Base-by-base conservation (phyloP, 352 stramenopile genomes). In the Saprolegnia parasitica region DNA sequence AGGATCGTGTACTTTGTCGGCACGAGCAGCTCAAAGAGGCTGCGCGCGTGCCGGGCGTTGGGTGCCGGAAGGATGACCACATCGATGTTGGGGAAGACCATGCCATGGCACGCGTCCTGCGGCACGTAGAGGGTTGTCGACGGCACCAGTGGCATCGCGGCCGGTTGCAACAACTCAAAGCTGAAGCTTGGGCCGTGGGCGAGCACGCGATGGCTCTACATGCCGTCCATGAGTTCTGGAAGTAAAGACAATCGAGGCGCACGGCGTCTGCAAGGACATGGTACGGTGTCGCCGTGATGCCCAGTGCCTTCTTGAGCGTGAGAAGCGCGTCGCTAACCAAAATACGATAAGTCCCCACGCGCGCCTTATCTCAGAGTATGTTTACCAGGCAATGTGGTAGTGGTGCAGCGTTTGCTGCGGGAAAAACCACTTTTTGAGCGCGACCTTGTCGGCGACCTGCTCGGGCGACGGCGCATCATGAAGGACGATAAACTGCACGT, bases 331-430 rank as follows among this genome's bases (percentile, higher is more conserved):
- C 35, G 4, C 56, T 63, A 63, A 10, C 54, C 4, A n/a, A 16
- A 15, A 2, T 5, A 13, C 16, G 1, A 61, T n/a, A 5, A 16
- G 26, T 21, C 23, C 5, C 29, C 29, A 35, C 5, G 29, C 29
- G 29, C 29, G 29, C 29, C 29, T 35, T 9, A 18, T 5, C 16
- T 18, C 13, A 23, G n/a, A 10, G 26, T 11, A 40, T 4, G 42
- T 40, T 2, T 63, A 63, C 56, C 15, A 1, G 42, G 56, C 16
- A 32, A 63, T 15, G 21, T 63, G 56, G 56, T 63, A 63, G 56
- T 63, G 56, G 35, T 63, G 56, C 18, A 63, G 18, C 6, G 35
- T 63, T 49, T 63, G 56, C 35, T 63, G 56, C 18, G 56, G 56
- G 35, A 50, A 63, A 23, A 46, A 63, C 56, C 13, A 63, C 35